These are phyloP conservation scores for Lipomyces lipofer DNA, from an alignment of 805 yeast genomes.

Conservation along the genomic window DNA sequence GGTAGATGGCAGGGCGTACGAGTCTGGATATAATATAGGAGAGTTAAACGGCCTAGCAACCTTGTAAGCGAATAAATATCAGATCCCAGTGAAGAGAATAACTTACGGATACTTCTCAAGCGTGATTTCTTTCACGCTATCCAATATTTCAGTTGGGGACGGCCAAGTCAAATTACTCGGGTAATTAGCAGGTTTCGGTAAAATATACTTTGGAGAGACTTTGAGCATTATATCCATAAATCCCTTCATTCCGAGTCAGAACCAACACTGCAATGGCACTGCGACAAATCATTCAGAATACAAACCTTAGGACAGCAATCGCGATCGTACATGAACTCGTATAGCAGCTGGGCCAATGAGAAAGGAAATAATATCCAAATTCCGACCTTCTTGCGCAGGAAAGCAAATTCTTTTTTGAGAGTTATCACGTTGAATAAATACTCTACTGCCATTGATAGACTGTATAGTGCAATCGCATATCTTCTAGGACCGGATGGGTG, in stretches of 20 bases:
- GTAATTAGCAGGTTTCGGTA: slow-evolving; percentile 37
- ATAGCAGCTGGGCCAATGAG: slow-evolving; percentile 44
- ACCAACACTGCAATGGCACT: no score
- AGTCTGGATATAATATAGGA: slow-evolving; percentile 31
- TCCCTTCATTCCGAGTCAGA: slow-evolving; percentile 1
- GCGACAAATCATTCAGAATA: neutral
- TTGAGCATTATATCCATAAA: slow-evolving; percentile 37
- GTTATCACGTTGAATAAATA: slow-evolving; percentile 40
- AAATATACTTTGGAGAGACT: slow-evolving; percentile 38
- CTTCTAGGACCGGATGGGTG: slow-evolving; percentile 36
- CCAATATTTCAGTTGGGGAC: slow-evolving; percentile 36
- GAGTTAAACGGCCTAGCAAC: slow-evolving; percentile 30
- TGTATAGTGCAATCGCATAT: slow-evolving; percentile 39
- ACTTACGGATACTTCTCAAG: slow-evolving; percentile 38
- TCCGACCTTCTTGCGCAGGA: slow-evolving; percentile 42
- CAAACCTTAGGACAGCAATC: slow-evolving; percentile 39
- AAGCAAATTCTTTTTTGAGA: slow-evolving; percentile 38
- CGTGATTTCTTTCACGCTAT: slow-evolving; percentile 38
- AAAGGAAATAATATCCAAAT: slow-evolving; percentile 46
- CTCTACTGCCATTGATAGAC: slow-evolving; percentile 40
- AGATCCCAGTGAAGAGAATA: neutral
- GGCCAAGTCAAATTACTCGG: slow-evolving; percentile 41
- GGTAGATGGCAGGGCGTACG: slow-evolving; percentile 24
- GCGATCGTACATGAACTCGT: slow-evolving; percentile 40
- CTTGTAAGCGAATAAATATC: neutral